These are phyloP conservation scores for Castanospermum australe DNA, from an alignment of 306 rosid species.

Conservation along the genomic window DNA sequence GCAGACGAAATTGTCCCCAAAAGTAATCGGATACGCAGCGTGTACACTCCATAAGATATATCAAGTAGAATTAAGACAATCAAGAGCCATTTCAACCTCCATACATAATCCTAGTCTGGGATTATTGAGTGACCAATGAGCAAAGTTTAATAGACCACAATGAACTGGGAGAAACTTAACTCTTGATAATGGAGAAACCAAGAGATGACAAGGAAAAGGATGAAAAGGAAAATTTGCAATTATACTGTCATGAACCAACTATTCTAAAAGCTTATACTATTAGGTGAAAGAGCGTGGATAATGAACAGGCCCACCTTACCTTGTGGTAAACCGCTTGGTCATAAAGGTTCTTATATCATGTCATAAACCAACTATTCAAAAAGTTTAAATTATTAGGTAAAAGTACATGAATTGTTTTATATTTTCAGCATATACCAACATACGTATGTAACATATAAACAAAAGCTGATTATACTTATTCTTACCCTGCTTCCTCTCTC, in stretches of 20 bases:
- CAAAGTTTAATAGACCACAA: background rate
- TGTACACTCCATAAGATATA: background rate
- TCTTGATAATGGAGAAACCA: background rate
- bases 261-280: too few species aligned
- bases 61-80: background rate
- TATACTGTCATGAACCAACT: too few species aligned
- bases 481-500: slow-evolving; percentile 98
- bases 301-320: too few species aligned
- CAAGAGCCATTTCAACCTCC: background rate
- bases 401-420: too few species aligned
- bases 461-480: background rate
- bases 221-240: background rate
- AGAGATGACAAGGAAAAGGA: background rate
- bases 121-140: background rate
- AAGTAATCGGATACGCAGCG: background rate
- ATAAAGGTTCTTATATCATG: too few species aligned
- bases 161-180: background rate
- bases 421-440: too few species aligned
- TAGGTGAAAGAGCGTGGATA: too few species aligned
- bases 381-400: too few species aligned
- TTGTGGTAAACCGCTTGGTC: too few species aligned
- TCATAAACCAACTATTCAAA: too few species aligned
- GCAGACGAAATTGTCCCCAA: background rate
- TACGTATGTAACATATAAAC: background rate
- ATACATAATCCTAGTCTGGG: background rate